Evolutionary conservation across 2,329 filamentous ascomycete genomes (phyloP), one percentile per base, ranked within the genome.

Genomic region (Ploettnerulaceae sp.): DNA sequence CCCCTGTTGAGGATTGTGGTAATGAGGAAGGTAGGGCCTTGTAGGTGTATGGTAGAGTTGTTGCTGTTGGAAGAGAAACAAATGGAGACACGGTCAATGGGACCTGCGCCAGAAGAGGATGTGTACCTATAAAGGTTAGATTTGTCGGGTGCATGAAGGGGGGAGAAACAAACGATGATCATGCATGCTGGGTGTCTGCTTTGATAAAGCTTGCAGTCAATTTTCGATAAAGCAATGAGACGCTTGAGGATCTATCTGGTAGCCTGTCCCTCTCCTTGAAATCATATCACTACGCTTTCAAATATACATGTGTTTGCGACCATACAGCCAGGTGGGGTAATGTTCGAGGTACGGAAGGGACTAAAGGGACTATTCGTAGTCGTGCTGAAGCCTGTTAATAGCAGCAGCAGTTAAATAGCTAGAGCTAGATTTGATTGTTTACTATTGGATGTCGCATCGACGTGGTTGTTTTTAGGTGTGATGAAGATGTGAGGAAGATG

Each of bases 41-140:
- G 76, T 96, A 97, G 58, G 89, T 95, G 72, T 97, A 97, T 18
- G 93, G 91, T 6, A 98, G 80, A 0, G 90, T 95, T 15, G 90
- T 86, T 20, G 91, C 85, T 22, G 87, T 84, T 8, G 93, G 93
- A 24, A 98, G 83, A 50, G 84, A 86, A 60, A 97, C 81, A 71
- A 96, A 96, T 20, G 93, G 93, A 3, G 91, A 96, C 34, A 97
- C 89, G 39, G 89, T 94, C 45, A 98, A 73, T 22, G 93, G 89
- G 31, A 97, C 82, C 70, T 98, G 93, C 56, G 90, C 86, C 36
- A 98, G 81, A 55, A 96, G 80, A 12, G 85, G 87, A 69, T 96
- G 89, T 12, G 89, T 82, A 56, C 78, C 85, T 89, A 53, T 5
- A 11, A 0, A 21, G 14, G 44, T 37, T 48, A 47, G 8, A 39